Evolutionary conservation across 768 basidiomycete species (phyloP).

Genomic region (Neoboletus magnificus): DNA sequence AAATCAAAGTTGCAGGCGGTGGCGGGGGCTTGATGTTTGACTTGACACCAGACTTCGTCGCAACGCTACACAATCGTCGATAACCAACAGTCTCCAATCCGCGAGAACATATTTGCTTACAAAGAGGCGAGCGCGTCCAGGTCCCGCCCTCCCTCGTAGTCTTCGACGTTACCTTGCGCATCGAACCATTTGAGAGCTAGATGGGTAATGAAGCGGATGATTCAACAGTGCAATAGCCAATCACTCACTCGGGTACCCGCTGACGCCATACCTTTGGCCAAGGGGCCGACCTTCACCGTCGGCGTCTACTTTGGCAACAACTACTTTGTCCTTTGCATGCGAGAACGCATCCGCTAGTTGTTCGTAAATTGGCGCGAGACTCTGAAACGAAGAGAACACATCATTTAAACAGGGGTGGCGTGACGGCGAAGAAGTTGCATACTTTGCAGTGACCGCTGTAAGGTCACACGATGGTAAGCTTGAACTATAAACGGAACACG

Average conservation of each 20-base stretch:
- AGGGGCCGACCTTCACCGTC: constrained; percentile 80
- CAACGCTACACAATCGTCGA: constrained; percentile 47
- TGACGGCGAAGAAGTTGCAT: constrained; percentile 9
- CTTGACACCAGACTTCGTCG: constrained; percentile 73
- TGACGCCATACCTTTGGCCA: constrained; percentile 75
- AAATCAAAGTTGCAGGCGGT: constrained; percentile 61
- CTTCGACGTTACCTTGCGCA: constrained; percentile 58
- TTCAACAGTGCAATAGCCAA: not conserved
- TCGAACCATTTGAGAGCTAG: constrained; percentile 91
- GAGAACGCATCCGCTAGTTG: constrained; percentile 85
- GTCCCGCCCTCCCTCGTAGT: constrained; percentile 78
- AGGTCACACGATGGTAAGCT: not conserved
- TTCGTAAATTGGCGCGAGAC: constrained; percentile 85
- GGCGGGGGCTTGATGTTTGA: constrained; percentile 87
- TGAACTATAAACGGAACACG: not conserved
- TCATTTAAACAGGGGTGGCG: not conserved
- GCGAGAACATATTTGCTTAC: constrained; percentile 42
- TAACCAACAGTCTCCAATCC: not conserved
- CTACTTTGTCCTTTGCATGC: constrained; percentile 74
- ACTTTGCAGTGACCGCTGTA: constrained; percentile 86
- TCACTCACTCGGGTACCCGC: constrained; percentile 79
- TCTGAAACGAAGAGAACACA: constrained; percentile 42
- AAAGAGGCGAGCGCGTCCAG: constrained; percentile 71
- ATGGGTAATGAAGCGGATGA: constrained; percentile 6
- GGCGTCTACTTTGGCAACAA: constrained; percentile 91